phyloP scores from a whole-genome alignment of 768 basidiomycete genomes.

The Lactarius hatsudake region DNA sequence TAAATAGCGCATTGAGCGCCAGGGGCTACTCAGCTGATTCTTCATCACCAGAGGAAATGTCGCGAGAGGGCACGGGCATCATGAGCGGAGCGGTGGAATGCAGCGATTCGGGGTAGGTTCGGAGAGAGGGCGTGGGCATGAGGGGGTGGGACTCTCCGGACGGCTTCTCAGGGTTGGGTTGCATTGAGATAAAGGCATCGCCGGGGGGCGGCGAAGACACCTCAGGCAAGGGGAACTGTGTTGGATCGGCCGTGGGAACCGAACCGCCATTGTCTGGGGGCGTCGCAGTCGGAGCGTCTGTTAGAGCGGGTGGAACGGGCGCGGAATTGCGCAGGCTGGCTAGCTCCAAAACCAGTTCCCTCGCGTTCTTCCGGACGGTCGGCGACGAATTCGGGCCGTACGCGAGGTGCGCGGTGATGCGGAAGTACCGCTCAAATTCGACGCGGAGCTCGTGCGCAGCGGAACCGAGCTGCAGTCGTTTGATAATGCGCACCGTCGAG shows the following conservation, averaged over 20 bases:
- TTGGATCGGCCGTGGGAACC: no score
- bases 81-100: not conserved
- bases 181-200: not conserved
- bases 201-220: not conserved
- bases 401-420: not conserved
- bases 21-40: not conserved
- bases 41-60: not conserved
- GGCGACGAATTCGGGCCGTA: not conserved
- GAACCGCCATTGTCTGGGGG: no score
- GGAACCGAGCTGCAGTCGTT: not conserved
- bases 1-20: no score
- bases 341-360: not conserved
- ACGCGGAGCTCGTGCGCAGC: not conserved
- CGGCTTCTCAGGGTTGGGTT: not conserved
- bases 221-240: not conserved
- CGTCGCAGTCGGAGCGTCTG: not conserved
- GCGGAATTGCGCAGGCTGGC: not conserved
- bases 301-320: not conserved
- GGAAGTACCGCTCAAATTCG: not conserved
- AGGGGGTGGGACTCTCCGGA: not conserved
- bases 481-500: not conserved
- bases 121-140: no score
- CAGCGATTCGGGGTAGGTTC: not conserved
- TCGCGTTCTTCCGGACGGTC: not conserved
- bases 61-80: not conserved